Evolutionary conservation across 1,139 yeast genomes (phyloP).

Genomic region (Protomyces lactucae-debilis): DNA sequence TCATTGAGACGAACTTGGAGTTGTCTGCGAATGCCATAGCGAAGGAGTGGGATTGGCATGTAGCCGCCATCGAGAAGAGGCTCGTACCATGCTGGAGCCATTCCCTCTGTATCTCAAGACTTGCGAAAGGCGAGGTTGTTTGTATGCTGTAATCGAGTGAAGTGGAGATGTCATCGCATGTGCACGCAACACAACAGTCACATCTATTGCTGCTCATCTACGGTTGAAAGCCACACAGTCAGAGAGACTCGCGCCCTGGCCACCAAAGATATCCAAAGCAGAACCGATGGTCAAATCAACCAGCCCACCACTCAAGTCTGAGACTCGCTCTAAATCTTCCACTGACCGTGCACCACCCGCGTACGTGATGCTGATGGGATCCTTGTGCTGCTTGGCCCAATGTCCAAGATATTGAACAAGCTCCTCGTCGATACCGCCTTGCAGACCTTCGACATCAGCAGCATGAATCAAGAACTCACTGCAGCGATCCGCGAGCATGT

Average conservation of each 20-base stretch:
- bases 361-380: slow-evolving; percentile 68
- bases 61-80: slow-evolving; percentile 23
- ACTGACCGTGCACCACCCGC: slow-evolving; percentile 93
- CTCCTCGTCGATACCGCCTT: slow-evolving; percentile 81
- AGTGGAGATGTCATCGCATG: too few species aligned
- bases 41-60: slow-evolving; percentile 19
- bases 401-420: slow-evolving; percentile 66
- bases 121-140: too few species aligned
- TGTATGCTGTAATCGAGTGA: too few species aligned
- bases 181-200: neutral
- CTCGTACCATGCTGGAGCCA: slow-evolving; percentile 25
- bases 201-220: neutral
- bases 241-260: slow-evolving; percentile 63
- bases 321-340: slow-evolving; percentile 61
- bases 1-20: slow-evolving; percentile 15
- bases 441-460: slow-evolving; percentile 96
- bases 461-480: slow-evolving; percentile 90
- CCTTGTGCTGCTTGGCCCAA: slow-evolving; percentile 50
- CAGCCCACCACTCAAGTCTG: slow-evolving; percentile 63
- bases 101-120: neutral
- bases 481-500: slow-evolving; percentile 57
- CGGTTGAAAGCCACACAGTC: slow-evolving; percentile 73
- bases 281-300: slow-evolving; percentile 92
- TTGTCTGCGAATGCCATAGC: slow-evolving; percentile 22
- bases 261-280: slow-evolving; percentile 92